These are phyloP conservation scores for Begonia loranthoides DNA, from an alignment of 306 rosid genomes.

Conservation along the genomic window DNA sequence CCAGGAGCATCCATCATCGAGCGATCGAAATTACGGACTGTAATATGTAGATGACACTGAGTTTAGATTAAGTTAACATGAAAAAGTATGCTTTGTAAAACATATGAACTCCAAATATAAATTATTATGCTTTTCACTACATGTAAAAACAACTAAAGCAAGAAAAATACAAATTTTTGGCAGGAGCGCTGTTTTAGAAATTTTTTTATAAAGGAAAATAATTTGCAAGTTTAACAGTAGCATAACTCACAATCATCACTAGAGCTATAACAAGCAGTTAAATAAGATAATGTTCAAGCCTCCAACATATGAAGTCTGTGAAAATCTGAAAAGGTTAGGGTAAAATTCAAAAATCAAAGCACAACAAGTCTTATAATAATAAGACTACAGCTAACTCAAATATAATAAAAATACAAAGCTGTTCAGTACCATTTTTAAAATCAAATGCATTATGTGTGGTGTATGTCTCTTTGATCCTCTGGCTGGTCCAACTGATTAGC, in stretches of 20 bases:
- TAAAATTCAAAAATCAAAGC: too few species aligned
- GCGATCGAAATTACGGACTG: conserved; percentile 71
- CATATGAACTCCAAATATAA: not conserved
- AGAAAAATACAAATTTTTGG: not conserved
- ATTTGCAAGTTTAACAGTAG: too few species aligned
- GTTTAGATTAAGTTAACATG: not conserved
- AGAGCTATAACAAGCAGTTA: too few species aligned
- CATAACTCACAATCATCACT: too few species aligned
- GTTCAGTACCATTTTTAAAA: conserved; percentile 53
- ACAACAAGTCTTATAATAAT: too few species aligned
- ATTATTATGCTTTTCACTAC: not conserved
- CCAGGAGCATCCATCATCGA: conserved; percentile 79
- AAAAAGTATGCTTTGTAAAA: not conserved
- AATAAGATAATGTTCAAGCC: too few species aligned
- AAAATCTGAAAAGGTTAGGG: too few species aligned
- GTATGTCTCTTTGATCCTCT: conserved; percentile 72
- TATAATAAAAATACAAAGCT: not conserved
- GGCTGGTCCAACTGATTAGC: conserved; percentile 97
- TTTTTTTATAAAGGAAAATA: too few species aligned
- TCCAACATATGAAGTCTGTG: too few species aligned
- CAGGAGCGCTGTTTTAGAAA: too few species aligned
- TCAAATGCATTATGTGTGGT: conserved; percentile 72
- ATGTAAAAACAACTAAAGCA: not conserved
- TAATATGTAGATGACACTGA: conserved; percentile 18
- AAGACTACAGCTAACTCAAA: too few species aligned